phyloP scores from a whole-genome alignment of 208 protist genomes.

The Leishmania gerbilli region DNA sequence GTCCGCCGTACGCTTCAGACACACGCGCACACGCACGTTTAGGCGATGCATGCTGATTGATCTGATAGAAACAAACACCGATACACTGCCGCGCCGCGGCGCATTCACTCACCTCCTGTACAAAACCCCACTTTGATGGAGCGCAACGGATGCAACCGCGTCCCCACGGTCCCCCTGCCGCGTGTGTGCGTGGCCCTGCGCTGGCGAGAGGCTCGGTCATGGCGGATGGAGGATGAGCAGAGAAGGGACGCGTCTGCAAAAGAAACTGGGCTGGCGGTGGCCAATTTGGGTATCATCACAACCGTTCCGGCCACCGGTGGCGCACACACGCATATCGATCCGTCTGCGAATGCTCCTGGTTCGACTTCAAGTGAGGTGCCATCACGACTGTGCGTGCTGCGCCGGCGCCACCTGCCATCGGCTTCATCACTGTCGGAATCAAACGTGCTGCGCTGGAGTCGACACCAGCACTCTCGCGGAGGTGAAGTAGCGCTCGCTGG shows the following conservation, averaged over 20 bases:
- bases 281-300: too few species aligned
- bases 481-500: background rate
- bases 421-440: background rate
- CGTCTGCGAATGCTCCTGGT: background rate
- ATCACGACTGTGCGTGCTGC: conserved; percentile 30
- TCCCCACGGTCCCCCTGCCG: background rate
- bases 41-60: background rate
- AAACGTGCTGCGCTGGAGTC: background rate
- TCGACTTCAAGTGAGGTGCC: background rate
- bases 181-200: conserved; percentile 29
- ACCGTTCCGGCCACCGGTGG: background rate
- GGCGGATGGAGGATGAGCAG: background rate
- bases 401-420: background rate
- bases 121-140: conserved; percentile 4
- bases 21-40: background rate
- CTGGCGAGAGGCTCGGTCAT: conserved; percentile 24
- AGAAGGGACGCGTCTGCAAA: background rate
- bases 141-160: background rate
- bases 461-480: background rate
- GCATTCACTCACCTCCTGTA: background rate
- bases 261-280: background rate
- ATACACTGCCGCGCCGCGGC: background rate
- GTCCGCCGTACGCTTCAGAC: background rate
- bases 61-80: background rate
- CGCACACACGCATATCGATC: background rate